phyloP scores from a whole-genome alignment of 2,329 filamentous ascomycete species.

The Hypoxylon sp. region DNA sequence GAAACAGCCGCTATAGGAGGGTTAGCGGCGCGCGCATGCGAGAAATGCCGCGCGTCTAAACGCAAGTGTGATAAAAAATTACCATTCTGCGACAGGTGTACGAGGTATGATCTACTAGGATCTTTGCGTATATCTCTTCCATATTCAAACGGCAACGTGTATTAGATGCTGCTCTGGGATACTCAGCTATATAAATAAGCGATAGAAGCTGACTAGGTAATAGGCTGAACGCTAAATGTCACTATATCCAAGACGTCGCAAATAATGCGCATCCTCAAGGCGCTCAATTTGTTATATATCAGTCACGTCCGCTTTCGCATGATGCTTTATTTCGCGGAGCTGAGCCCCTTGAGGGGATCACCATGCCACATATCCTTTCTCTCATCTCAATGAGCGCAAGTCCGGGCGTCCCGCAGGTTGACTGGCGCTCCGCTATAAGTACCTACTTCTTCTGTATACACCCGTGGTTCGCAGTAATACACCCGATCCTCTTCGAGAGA shows the following conservation, averaged over 20 bases:
- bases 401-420: slow-evolving; percentile 46
- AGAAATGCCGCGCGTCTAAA: slow-evolving; percentile 55
- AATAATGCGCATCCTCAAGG: slow-evolving; percentile 47
- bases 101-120: slow-evolving; percentile 46
- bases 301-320: slow-evolving; percentile 50
- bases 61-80: slow-evolving; percentile 56
- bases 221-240: slow-evolving; percentile 55
- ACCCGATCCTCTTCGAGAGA: slow-evolving; percentile 58
- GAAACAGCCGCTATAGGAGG: slow-evolving; percentile 32
- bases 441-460: slow-evolving; percentile 61
- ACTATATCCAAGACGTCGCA: slow-evolving; percentile 52
- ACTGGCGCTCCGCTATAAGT: slow-evolving; percentile 58
- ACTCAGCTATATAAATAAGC: background rate
- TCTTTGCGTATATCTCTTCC: background rate
- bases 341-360: slow-evolving; percentile 56
- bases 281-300: slow-evolving; percentile 51
- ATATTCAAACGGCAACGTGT: background rate
- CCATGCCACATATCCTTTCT: slow-evolving; percentile 58
- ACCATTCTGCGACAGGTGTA: slow-evolving; percentile 54
- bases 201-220: slow-evolving; percentile 34
- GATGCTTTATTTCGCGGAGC: slow-evolving; percentile 50
- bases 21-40: slow-evolving; percentile 52
- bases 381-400: slow-evolving; percentile 55
- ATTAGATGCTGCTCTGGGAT: background rate
- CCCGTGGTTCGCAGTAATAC: slow-evolving; percentile 60